Evolutionary conservation across 495 filamentous ascomycete species (phyloP).

Genomic region (Lineolata rhizophorae): DNA sequence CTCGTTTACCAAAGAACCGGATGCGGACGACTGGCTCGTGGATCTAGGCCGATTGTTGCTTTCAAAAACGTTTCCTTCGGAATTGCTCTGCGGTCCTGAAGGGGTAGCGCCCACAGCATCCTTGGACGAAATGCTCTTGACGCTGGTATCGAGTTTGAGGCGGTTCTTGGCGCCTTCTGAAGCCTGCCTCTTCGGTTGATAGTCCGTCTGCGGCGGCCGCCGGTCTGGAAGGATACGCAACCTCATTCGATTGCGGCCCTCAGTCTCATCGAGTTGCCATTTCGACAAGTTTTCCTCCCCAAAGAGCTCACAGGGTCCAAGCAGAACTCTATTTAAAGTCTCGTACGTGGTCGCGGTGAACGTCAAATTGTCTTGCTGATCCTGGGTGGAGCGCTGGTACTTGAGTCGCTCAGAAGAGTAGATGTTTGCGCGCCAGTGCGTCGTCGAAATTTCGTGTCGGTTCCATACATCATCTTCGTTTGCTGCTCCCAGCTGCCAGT

Average conservation of each 20-base stretch:
- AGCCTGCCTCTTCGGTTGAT: slow-evolving; percentile 58
- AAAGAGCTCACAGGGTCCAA: slow-evolving; percentile 57
- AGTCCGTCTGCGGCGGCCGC: slow-evolving; percentile 42
- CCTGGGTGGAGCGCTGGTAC: slow-evolving; percentile 67
- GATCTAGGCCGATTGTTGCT: slow-evolving; percentile 3
- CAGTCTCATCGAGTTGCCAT: slow-evolving; percentile 86
- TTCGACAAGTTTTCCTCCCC: slow-evolving; percentile 32
- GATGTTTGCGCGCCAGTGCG: slow-evolving; percentile 85
- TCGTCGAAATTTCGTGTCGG: slow-evolving; percentile 62
- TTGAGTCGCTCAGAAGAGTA: slow-evolving; percentile 81
- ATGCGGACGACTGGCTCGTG: slow-evolving; percentile 4
- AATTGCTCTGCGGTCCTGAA: slow-evolving; percentile 3
- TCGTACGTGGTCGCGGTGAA: slow-evolving; percentile 54
- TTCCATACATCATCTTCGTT: slow-evolving; percentile 46
- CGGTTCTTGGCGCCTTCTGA: slow-evolving; percentile 6
- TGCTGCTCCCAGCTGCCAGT: slow-evolving; percentile 48
- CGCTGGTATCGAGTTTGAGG: slow-evolving; percentile 23
- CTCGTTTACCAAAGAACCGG: slow-evolving; percentile 25
- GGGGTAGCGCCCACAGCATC: slow-evolving; percentile 22
- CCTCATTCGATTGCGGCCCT: slow-evolving; percentile 89
- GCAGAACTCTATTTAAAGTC: slow-evolving; percentile 50
- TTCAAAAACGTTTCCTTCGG: too few relatives aligned
- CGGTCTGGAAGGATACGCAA: slow-evolving; percentile 62
- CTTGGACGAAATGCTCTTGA: slow-evolving; percentile 9
- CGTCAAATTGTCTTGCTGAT: slow-evolving; percentile 66